Conservation (phyloP, 345 rosid genomes). For the Barbarea vulgaris region DNA sequence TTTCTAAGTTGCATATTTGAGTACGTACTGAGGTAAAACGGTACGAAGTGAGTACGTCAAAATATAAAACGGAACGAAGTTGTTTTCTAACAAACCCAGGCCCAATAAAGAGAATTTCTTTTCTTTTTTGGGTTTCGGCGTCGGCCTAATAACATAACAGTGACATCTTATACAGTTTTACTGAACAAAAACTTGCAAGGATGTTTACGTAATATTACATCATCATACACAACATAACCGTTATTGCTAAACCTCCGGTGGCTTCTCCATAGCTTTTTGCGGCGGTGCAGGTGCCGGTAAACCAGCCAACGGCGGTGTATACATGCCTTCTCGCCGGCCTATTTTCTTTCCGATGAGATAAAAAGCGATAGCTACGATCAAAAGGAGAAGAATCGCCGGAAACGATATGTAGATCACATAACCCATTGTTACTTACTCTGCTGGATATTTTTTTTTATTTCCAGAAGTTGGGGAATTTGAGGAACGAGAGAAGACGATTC, state of each 20-base stretch:
- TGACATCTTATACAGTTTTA: slow-evolving; percentile 4
- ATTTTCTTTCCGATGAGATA: slow-evolving; percentile 34
- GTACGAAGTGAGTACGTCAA: not conserved
- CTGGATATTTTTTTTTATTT: not conserved
- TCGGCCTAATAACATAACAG: slow-evolving; percentile 25
- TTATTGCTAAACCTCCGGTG: slow-evolving; percentile 23
- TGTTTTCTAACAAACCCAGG: not conserved
- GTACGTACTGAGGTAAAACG: not conserved
- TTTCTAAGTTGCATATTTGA: not conserved
- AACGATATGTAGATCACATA: slow-evolving; percentile 38
- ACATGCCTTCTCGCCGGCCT: slow-evolving; percentile 35
- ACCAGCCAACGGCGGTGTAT: slow-evolving; percentile 22
- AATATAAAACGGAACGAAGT: not conserved
- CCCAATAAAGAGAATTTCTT: not conserved
- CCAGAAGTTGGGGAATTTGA: not conserved
- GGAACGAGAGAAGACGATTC: slow-evolving; percentile 6
- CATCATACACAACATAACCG: not conserved
- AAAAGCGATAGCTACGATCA: slow-evolving; percentile 38
- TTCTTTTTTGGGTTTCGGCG: not conserved
- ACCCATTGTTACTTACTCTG: slow-evolving; percentile 29
- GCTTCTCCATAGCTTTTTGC: slow-evolving; percentile 24
- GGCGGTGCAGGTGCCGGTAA: slow-evolving; percentile 33
- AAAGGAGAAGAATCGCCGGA: slow-evolving; percentile 39
- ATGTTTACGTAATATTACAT: slow-evolving; percentile 12
- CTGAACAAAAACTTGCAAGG: not conserved